Base-by-base conservation (phyloP, 2,329 filamentous ascomycete species). In the Teratosphaeriaceae sp. region DNA sequence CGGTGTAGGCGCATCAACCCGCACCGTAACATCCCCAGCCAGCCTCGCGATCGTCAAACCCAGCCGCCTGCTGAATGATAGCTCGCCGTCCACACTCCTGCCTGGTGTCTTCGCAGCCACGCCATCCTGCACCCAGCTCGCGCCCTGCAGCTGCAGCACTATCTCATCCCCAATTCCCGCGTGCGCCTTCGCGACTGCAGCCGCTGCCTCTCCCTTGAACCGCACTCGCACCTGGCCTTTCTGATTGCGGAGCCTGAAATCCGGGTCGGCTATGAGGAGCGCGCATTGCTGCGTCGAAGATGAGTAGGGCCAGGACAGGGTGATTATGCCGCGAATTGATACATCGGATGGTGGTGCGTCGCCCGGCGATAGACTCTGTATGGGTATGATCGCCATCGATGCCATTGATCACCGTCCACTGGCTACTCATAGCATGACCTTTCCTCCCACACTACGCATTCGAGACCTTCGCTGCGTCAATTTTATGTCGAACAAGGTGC, bases 241-340 rank as follows among this genome's bases (percentile, higher is more conserved):
- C 30, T 75, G 73, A 49, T 80, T 79, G 43, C 90, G 85, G 39
- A 90, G 73, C 37, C 86, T 83, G 57, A 89, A 85, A 62, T 96
- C 88, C 35, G 82, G 80, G 56, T 96, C 89, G 35, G 85, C 85
- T 24, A 97, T 76, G 16, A 94, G 76, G 39, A 96, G 81, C 20
- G 87, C 83, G 52, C 88, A 76, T 29, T 80, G 80, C 41, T 76
- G 78, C 22, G 77, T 84, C 20, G 87, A 79, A 16, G 84, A 84
- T 51, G 85, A 95, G 65, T 87, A 96, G 0, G 90, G 90, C 89
- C 90, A 97, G 45, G 87, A 81, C 26, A 97, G 79, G 7, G 88
- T 90, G 18, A 96, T 79, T 13, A 85, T 72, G 29, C 85, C 88
- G 45, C 78, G 75, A 23, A 95, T 60, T 4, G 54, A 50, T 31